phyloP scores from a whole-genome alignment of 257 asterid species.

The Salvia splendens region DNA sequence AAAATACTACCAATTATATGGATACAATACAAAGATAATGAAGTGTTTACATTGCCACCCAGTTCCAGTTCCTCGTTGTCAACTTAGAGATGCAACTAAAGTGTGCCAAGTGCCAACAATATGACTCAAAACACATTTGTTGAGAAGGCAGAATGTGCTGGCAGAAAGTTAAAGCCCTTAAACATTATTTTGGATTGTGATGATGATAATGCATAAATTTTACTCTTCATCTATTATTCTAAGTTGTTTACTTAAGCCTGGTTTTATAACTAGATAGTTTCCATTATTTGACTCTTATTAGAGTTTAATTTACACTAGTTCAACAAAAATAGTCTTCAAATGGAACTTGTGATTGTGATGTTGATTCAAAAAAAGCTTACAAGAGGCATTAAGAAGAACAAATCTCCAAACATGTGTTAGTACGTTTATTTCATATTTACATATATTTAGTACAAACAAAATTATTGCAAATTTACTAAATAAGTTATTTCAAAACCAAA shows the following conservation, averaged over 20 bases:
- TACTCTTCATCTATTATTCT: background rate
- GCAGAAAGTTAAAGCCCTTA: background rate
- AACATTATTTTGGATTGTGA: background rate
- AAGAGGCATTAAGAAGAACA: background rate
- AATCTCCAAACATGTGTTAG: background rate
- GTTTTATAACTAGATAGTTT: background rate
- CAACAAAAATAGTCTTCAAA: background rate
- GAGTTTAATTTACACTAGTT: background rate
- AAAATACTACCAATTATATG: slow-evolving; percentile 15
- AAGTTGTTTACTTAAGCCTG: background rate
- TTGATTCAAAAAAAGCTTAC: background rate
- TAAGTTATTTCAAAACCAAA: background rate
- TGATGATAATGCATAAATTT: background rate
- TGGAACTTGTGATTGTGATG: background rate
- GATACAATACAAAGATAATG: slow-evolving; percentile 1
- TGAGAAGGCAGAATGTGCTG: background rate
- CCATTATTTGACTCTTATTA: background rate
- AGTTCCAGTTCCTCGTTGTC: background rate
- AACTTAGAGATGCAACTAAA: background rate
- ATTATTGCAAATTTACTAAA: background rate
- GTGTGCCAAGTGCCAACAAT: background rate
- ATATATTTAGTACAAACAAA: background rate
- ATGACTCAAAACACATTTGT: background rate
- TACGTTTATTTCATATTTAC: background rate
- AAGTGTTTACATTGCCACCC: background rate